These are phyloP conservation scores for Malus hybrid DNA, from an alignment of 331 rosid genomes.

Conservation along the genomic window DNA sequence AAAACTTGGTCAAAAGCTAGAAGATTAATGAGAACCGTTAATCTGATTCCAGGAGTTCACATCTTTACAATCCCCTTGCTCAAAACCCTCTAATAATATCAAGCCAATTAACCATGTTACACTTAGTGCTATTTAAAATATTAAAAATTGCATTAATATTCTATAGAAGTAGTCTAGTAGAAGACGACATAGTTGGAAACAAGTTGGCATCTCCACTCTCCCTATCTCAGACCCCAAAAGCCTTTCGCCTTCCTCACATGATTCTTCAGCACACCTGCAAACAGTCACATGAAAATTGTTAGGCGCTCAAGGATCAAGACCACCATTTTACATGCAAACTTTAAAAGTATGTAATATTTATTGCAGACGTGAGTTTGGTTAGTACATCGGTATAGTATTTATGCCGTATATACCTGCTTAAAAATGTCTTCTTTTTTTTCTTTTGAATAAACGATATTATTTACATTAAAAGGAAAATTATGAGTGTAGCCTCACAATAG, in stretches of 20 bases:
- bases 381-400: no score
- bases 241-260: conserved; percentile 70
- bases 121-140: conserved; percentile 3
- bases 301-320: conserved; percentile 9
- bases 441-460: no score
- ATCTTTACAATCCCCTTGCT: conserved; percentile 21
- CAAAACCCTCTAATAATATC: conserved; percentile 25
- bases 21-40: conserved; percentile 30
- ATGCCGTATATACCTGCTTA: no score
- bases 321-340: conserved; percentile 15
- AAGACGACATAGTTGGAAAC: conserved; percentile 43
- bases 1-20: conserved; percentile 6
- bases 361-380: no score
- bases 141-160: background rate
- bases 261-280: conserved; percentile 72
- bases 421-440: no score
- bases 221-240: conserved; percentile 47
- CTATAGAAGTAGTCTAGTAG: background rate
- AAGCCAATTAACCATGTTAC: conserved; percentile 8
- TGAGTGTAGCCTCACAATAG: no score
- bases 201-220: conserved; percentile 29
- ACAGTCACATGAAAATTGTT: conserved; percentile 25
- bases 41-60: conserved; percentile 24
- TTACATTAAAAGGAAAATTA: no score
- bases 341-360: no score